Base-by-base conservation (phyloP, 1,284 basidiomycete species). In the Sanghuangporus sanghuang region DNA sequence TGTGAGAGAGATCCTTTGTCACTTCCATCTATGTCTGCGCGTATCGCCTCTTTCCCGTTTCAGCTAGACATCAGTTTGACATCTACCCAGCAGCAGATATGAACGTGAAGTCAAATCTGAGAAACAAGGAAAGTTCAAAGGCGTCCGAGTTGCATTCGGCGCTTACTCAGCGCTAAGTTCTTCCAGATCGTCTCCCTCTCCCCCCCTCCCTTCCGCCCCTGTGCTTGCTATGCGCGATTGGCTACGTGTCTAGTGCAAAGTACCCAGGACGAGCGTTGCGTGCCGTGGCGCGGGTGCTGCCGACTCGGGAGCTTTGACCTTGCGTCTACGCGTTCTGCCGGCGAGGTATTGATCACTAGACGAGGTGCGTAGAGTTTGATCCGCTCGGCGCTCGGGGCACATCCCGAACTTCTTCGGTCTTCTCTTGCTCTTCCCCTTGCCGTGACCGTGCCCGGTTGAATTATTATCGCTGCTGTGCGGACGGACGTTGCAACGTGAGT, bases 241-340 rank as follows among this genome's bases (percentile, higher is more conserved):
- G 27, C 27, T 32, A 3, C 27, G 2, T 3, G 27, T 32, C 27
- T 32, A 3, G 48, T 9, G 42, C 42, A 49, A 21, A 23, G 16
- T 32, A 32, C 27, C 4, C 27, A 32, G 27, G 27, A 32, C 48
- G 16, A 23, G 14, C n/a, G 48, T 21, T 49, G 48, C n/a, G 49
- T 54, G 32, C 53, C 36, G 53, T 54, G 53, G 53, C 53, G 53
- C 53, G 53, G 53, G n/a, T 35, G 32, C 53, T 54, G 53, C 53
- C 53, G 53, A n/a, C 14, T 32, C 27, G 27, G 27, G 21, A 46
- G 16, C 44, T 46, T 46, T n/a, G n/a, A n/a, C n/a, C n/a, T n/a
- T 46, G 44, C 16, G 6, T 16, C 44, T 16, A 8, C 44, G 44
- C 44, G 44, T 18, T 46, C 21, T 18, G 44, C 16, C 16, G 27